Percentiles rank a stretch among this genome's conserved stretches.
phyloP scores from a whole-genome alignment of 192 early-diverging fungal genomes.

The Geranomyces michiganensis region DNA sequence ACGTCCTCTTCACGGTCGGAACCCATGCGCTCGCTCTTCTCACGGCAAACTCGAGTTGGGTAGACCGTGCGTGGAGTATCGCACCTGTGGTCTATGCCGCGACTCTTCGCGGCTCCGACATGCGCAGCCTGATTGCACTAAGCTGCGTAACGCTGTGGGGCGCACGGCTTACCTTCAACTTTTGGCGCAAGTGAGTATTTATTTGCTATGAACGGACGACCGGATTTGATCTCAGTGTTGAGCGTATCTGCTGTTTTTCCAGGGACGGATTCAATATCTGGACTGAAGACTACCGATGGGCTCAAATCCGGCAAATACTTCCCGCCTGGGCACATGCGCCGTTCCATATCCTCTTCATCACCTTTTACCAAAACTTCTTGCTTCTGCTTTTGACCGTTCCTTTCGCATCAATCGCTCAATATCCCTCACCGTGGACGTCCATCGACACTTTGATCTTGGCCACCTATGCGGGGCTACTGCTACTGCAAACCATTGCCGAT shows the following conservation, averaged over 20 bases:
- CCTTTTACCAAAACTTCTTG: constrained; percentile 72
- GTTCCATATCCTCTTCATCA: constrained; percentile 74
- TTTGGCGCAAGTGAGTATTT: constrained; percentile 57
- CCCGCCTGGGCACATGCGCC: constrained; percentile 57
- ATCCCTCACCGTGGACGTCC: not conserved
- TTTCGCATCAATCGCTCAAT: constrained; percentile 1
- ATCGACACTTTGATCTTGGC: constrained; percentile 4
- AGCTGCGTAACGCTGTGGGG: constrained; percentile 70
- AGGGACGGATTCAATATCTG: constrained; percentile 68
- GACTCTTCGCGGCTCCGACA: constrained; percentile 51
- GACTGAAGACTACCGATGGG: constrained; percentile 81
- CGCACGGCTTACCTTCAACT: constrained; percentile 76
- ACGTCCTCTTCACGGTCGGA: not conserved
- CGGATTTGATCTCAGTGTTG: too few relatives aligned
- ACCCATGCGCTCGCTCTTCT: constrained; percentile 10
- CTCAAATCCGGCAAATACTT: constrained; percentile 39
- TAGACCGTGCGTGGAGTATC: constrained; percentile 81
- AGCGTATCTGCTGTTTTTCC: too few relatives aligned
- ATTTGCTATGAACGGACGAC: too few relatives aligned
- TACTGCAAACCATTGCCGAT: constrained; percentile 73
- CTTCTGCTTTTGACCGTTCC: constrained; percentile 63
- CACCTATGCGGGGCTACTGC: constrained; percentile 32
- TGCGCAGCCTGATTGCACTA: constrained; percentile 45
- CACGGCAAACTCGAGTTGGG: constrained; percentile 36
- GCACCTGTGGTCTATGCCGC: constrained; percentile 64